Percentiles rank a stretch among this genome's conserved stretches.
Evolutionary conservation across 202 grass and related monocot species (phyloP).

Genomic region (Alloteropsis angusta): DNA sequence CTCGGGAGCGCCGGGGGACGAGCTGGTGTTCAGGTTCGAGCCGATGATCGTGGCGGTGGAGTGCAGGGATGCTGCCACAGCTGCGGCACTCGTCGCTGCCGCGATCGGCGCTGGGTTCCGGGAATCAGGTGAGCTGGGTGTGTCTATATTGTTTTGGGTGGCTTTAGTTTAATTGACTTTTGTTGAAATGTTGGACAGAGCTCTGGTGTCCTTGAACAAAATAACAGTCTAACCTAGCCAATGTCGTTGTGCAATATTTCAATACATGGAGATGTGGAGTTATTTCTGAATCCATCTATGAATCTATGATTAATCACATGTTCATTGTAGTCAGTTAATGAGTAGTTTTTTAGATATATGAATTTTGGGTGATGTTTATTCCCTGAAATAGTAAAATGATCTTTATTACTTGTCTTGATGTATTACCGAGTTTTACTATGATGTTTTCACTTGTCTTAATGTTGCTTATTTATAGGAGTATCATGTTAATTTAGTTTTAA

Average conservation of each 20-base stretch:
- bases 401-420: background rate
- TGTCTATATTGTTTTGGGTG: background rate
- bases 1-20: conserved; percentile 20
- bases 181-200: background rate
- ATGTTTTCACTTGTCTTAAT: background rate
- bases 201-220: background rate
- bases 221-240: background rate
- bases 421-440: background rate
- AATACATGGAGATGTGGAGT: background rate
- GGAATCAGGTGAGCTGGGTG: conserved; percentile 73
- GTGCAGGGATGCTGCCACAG: conserved; percentile 52
- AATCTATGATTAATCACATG: background rate
- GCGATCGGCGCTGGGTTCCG: conserved; percentile 66
- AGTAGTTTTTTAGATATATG: background rate
- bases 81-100: conserved; percentile 48
- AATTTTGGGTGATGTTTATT: background rate
- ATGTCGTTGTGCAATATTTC: background rate
- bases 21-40: conserved; percentile 85
- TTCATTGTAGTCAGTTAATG: background rate
- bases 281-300: background rate
- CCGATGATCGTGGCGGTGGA: conserved; percentile 84
- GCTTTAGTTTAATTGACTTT: background rate
- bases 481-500: background rate
- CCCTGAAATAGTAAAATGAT: background rate
- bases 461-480: background rate